Evolutionary conservation across 129 eudicot species (phyloP), one percentile per base, ranked within the genome.

Genomic region (Glebionis coronaria): DNA sequence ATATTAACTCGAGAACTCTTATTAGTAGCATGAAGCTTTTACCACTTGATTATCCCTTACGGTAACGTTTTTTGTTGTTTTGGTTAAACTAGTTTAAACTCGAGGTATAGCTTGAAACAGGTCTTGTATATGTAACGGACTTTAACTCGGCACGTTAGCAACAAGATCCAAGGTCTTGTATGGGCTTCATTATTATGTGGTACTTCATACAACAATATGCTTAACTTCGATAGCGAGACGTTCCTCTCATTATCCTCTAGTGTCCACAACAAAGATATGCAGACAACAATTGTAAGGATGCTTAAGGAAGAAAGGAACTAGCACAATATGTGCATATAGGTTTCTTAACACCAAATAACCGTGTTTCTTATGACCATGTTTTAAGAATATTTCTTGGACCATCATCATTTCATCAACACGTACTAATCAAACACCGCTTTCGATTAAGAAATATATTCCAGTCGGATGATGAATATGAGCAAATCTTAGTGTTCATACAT

Each of bases 361-460:
- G 12, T 40, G 29, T 70, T 45, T 47, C 68, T 70, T 59, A 71
- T 49, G 55, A 71, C 76, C 61, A 9, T 55, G 51, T 42, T 42
- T 73, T 73, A 67, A 50, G 63, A 75, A 60, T 61, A 75, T 62
- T 15, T 60, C 47, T 60, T 75, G 80, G 75, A 68, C 70, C 80
- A 75, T 60, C 27, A 57, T 1, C 25, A 35, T 35, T 8, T 35
- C 50, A 35, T 65, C 40, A 11, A 10, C 16, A 38, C 52, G 16
- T 49, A 50, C 59, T 4, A 15, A 50, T 75, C 68, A 50, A 50
- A 15, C 68, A 66, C 50, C 52, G 29, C 23, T 60, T 68, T 67
- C 31, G 25, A 68, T 42, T 60, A 27, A 51, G 54, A 66, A 38
- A 59, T 49, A 42, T 4, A 68, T 68, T 52, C 74, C 63, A 67